Evolutionary conservation across 352 stramenopile species (phyloP).

Genomic region (Globisporangium nodosum): DNA sequence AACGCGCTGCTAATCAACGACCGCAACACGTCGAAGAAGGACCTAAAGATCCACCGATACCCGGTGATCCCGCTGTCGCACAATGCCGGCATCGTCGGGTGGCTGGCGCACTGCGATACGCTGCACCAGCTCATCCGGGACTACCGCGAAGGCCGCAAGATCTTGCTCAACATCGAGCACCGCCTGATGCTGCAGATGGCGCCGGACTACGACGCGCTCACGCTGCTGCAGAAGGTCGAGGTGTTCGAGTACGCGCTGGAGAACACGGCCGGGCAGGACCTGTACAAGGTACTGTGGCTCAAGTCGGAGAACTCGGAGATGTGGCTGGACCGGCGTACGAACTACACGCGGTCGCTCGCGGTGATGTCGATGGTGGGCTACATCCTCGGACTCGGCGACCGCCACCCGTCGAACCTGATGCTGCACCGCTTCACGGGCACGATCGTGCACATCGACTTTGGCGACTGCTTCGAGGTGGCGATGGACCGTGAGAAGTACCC

Average conservation of each 20-base stretch:
- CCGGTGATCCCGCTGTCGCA: slow-evolving; percentile 97
- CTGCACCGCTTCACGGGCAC: slow-evolving; percentile 96
- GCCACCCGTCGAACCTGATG: slow-evolving; percentile 99
- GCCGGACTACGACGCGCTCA: slow-evolving; percentile 95
- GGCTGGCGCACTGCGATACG: slow-evolving; percentile 98
- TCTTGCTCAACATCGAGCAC: slow-evolving; percentile 94
- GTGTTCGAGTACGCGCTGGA: slow-evolving; percentile 94
- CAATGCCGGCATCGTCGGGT: slow-evolving; percentile 97
- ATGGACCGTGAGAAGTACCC: slow-evolving; percentile 99
- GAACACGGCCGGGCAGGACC: slow-evolving; percentile 94
- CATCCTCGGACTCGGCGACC: slow-evolving; percentile 98
- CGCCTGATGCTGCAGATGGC: slow-evolving; percentile 84
- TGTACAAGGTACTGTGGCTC: slow-evolving; percentile 96
- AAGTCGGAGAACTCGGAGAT: slow-evolving; percentile 98
- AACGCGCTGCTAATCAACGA: slow-evolving; percentile 98
- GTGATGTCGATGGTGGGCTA: slow-evolving; percentile 99
- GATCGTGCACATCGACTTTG: slow-evolving; percentile 98
- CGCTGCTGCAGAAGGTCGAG: slow-evolving; percentile 98
- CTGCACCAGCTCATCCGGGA: slow-evolving; percentile 96
- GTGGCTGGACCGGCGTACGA: slow-evolving; percentile 97
- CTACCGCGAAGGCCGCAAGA: slow-evolving; percentile 88
- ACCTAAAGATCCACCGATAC: slow-evolving; percentile 97
- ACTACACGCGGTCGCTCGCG: slow-evolving; percentile 96
- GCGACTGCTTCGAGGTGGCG: slow-evolving; percentile 97
- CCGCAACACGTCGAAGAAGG: slow-evolving; percentile 93